These are phyloP conservation scores for Obelidium mucronatum DNA, from an alignment of 192 early-diverging fungal genomes.

Conservation along the genomic window DNA sequence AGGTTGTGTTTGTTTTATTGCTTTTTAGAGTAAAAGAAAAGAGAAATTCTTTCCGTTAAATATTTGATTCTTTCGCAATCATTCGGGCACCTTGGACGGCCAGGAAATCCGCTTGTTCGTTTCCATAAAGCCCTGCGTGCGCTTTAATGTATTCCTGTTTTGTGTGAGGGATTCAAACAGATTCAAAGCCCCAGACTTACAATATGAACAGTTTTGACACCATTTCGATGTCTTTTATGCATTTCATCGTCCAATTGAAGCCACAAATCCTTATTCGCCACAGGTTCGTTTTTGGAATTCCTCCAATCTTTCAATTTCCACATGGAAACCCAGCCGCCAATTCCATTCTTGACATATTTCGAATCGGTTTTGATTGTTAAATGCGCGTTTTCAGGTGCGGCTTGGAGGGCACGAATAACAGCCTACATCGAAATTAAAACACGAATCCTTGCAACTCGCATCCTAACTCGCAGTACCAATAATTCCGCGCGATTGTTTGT, in stretches of 20 bases:
- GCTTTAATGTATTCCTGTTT: constrained; percentile 70
- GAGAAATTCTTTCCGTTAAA: neutral
- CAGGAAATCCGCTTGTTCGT: constrained; percentile 81
- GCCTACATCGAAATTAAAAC: constrained; percentile 36
- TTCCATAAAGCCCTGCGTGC: constrained; percentile 75
- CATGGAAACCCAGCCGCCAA: constrained; percentile 70
- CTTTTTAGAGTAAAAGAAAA: neutral
- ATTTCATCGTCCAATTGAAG: constrained; percentile 54
- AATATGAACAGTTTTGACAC: constrained; percentile 18
- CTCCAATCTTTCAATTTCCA: constrained; percentile 81
- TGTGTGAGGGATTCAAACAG: neutral
- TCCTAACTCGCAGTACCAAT: constrained; percentile 34
- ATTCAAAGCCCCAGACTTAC: constrained; percentile 1
- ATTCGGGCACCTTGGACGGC: constrained; percentile 84
- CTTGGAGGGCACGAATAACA: constrained; percentile 42
- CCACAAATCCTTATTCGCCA: constrained; percentile 86
- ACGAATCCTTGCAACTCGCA: neutral
- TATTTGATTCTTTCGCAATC: neutral
- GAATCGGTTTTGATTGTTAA: constrained; percentile 76
- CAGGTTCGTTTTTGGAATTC: constrained; percentile 54
- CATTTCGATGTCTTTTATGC: constrained; percentile 27
- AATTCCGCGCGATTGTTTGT: constrained; percentile 62
- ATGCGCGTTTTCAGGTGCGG: neutral
- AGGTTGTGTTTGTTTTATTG: neutral
- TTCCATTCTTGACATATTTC: constrained; percentile 74